Base-by-base conservation (phyloP, 257 asterid genomes). In the Solanum raphanifolium region DNA sequence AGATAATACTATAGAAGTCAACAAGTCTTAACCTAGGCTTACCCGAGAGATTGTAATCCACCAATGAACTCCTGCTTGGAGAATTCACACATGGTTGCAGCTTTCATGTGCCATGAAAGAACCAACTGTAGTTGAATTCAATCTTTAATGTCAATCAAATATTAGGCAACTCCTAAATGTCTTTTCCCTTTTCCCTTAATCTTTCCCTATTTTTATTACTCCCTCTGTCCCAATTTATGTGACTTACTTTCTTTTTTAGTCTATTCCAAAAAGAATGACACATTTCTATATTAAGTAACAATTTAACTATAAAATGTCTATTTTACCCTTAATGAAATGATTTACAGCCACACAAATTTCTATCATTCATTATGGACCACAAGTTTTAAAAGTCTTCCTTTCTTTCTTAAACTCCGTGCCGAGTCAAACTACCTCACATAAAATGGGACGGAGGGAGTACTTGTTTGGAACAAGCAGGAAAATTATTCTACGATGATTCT, bases 1-100 rank as follows among this genome's bases (percentile, higher is more conserved):
- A 36, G 58, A 82, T 23, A 36, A 72, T 39, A 85, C 21, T 23
- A 52, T 87, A 68, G 86, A 68, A 88, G 32, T 72, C 8, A 31
- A 71, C 52, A 66, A 43, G 71, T 21, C 36, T 89, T 62, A 76
- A 81, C 62, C 52, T 71, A 88, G 79, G 90, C 96, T 88, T 87
- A 97, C 99, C 99, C 99, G 65, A 97, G 96, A 25, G 99, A 91
- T 92, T 95, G 98, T 74, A 96, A 90, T 90, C 99, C 99, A 86
- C 97, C 91, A 89, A 95, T 90, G 86, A 96, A 92, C 87, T 96
- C 99, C 90, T 94, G 98, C 92, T 96, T 95, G 29, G 99, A 94
- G 91, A 95, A 96, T 93, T 96, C 99, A 91, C 99, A 96, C 99
- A 96, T 96, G 25, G 99, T 96, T 66, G 98, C 98, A 90, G 99